These are phyloP conservation scores for Medicago lupulina DNA, from an alignment of 306 rosid genomes.

Conservation along the genomic window DNA sequence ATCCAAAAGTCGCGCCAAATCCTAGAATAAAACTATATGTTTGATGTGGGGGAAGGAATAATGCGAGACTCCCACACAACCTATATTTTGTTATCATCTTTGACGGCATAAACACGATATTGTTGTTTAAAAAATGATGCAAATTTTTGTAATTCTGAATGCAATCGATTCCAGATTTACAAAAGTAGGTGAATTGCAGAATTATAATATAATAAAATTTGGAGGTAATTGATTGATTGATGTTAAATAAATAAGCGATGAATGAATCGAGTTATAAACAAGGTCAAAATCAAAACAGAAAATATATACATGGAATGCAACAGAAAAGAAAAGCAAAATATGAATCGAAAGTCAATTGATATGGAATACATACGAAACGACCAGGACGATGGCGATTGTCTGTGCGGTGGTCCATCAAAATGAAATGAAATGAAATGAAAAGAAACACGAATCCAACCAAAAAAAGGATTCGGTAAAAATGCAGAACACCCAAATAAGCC, in stretches of 20 bases:
- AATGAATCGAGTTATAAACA: no score
- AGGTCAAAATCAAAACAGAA: no score
- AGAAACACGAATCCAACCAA: conserved; percentile 22
- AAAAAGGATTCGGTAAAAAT: conserved; percentile 37
- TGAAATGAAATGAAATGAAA: neutral
- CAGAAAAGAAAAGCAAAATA: neutral
- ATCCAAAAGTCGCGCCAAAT: neutral
- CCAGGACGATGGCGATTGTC: conserved; percentile 51
- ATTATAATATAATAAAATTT: neutral
- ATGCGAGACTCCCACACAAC: no score
- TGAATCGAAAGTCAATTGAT: neutral
- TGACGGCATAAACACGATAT: neutral
- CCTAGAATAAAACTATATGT: neutral
- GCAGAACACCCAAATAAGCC: conserved; percentile 42
- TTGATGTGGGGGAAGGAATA: neutral
- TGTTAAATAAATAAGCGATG: neutral
- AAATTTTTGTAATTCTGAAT: conserved; percentile 4
- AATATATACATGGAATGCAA: no score
- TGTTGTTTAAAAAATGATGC: neutral
- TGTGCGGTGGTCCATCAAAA: conserved; percentile 56
- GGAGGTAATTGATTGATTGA: neutral
- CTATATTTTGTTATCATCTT: no score
- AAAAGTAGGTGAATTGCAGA: neutral
- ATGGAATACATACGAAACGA: conserved; percentile 54
- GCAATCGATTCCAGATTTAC: neutral